phyloP scores from a whole-genome alignment of 2,329 filamentous ascomycete species.

The Cercospora sojina region DNA sequence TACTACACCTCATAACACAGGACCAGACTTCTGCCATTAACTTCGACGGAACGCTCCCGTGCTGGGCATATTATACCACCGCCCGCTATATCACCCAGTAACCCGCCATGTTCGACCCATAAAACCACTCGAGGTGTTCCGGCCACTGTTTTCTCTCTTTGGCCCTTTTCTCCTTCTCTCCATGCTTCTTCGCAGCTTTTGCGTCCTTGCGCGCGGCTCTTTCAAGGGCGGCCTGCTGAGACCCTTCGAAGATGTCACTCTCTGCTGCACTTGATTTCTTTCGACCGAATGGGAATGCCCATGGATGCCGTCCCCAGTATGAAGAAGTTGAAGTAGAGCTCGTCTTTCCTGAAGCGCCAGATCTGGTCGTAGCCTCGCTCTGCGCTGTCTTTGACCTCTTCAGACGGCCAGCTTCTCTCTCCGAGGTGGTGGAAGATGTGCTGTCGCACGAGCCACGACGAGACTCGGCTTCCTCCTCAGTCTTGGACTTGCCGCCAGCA shows the following conservation, averaged over 20 bases:
- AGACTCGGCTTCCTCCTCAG: neutral
- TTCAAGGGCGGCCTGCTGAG: neutral
- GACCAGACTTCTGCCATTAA: neutral
- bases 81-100: conserved; percentile 7
- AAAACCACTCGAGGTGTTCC: conserved; percentile 7
- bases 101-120: neutral
- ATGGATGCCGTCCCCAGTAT: neutral
- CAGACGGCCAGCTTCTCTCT: neutral
- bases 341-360: neutral
- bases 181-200: conserved; percentile 1
- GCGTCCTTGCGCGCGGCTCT: neutral
- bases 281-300: neutral
- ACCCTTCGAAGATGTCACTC: neutral
- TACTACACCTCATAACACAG: neutral
- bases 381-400: neutral
- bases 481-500: neutral
- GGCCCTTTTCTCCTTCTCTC: conserved; percentile 1
- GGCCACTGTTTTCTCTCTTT: conserved; percentile 3
- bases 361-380: conserved; percentile 1
- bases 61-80: neutral
- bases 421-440: neutral
- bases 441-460: conserved; percentile 1
- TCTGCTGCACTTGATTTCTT: neutral
- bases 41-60: neutral
- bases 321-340: conserved; percentile 1